Base-by-base conservation (phyloP, 139 green algal genomes). In the Coelastrella sp. region DNA sequence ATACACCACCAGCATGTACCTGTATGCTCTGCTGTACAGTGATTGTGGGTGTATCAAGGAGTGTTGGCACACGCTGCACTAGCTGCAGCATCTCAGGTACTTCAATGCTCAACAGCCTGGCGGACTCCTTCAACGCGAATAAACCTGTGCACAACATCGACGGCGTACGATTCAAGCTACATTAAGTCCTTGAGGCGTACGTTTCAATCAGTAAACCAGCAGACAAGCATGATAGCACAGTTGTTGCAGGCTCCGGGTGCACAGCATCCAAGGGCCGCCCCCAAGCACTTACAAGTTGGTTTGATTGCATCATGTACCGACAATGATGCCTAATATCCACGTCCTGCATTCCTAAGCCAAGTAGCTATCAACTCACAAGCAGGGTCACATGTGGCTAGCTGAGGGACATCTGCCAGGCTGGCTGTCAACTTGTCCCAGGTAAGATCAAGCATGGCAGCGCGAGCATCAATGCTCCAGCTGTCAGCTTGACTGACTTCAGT, bases 311-410 rank as follows among this genome's bases (percentile, higher is more conserved):
- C 59, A n/a, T n/a, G n/a, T n/a, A n/a, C n/a, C n/a, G n/a, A n/a
- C n/a, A n/a, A n/a, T n/a, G n/a, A n/a, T n/a, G n/a, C n/a, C n/a
- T n/a, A n/a, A n/a, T n/a, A n/a, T n/a, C n/a, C n/a, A n/a, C n/a
- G n/a, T n/a, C n/a, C n/a, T n/a, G n/a, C n/a, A n/a, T n/a, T n/a
- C n/a, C n/a, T n/a, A n/a, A n/a, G n/a, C 30, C 59, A 67, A 32
- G 9, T 57, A 15, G 48, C 48, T 11, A 57, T 23, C 21, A 32
- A 69, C 62, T 69, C 34, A 76, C 67, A 50, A 19, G 67, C 5
- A 21, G 67, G 67, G 30, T 76, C 67, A 23, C 67, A 76, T 21
- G 67, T 76, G 13, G 64, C 64, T 25, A 73, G 64, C 27, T 41
- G 34, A 9, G 64, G 64, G 27, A 43, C 15, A 15, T 48, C 27